Percentiles rank a stretch among this genome's conserved stretches.
Conservation (phyloP, 306 rosid genomes). For the Echinosophora koreensis region DNA sequence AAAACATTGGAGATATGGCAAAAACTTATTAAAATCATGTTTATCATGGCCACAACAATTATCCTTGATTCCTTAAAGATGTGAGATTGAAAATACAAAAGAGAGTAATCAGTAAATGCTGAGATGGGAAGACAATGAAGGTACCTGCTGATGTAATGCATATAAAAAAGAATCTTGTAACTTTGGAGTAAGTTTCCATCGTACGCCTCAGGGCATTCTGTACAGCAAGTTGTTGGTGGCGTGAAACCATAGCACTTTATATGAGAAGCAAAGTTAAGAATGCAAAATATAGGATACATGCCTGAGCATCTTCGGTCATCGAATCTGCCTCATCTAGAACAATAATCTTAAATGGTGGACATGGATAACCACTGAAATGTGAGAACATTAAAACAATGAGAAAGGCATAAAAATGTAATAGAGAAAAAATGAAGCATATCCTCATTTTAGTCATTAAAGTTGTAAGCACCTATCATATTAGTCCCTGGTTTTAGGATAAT, state of each 20-base stretch:
- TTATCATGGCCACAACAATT: constrained; percentile 12
- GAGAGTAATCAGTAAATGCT: constrained; percentile 15
- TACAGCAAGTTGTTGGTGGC: constrained; percentile 30
- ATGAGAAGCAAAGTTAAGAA: not conserved
- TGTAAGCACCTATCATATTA: too few species aligned
- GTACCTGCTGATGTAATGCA: constrained; percentile 98
- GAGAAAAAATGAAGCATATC: not conserved
- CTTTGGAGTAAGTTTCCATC: constrained; percentile 95
- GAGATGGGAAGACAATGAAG: constrained; percentile 15
- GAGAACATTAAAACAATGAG: constrained; percentile 13
- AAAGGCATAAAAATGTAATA: constrained; percentile 3
- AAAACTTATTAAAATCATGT: constrained; percentile 29
- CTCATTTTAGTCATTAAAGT: not conserved
- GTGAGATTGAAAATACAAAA: constrained; percentile 1
- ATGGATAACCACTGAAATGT: constrained; percentile 76
- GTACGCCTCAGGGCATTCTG: constrained; percentile 97
- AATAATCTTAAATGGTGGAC: constrained; percentile 91
- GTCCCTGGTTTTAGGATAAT: too few species aligned
- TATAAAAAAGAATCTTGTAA: constrained; percentile 91
- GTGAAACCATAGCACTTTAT: constrained; percentile 10
- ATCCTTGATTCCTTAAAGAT: constrained; percentile 2
- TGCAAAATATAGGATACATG: constrained; percentile 41
- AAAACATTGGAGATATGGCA: constrained; percentile 5
- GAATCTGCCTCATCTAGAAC: constrained; percentile 98
- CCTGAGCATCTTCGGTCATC: constrained; percentile 99